Evolutionary conservation across 345 rosid genomes (phyloP).

Genomic region (Clausena lansium): DNA sequence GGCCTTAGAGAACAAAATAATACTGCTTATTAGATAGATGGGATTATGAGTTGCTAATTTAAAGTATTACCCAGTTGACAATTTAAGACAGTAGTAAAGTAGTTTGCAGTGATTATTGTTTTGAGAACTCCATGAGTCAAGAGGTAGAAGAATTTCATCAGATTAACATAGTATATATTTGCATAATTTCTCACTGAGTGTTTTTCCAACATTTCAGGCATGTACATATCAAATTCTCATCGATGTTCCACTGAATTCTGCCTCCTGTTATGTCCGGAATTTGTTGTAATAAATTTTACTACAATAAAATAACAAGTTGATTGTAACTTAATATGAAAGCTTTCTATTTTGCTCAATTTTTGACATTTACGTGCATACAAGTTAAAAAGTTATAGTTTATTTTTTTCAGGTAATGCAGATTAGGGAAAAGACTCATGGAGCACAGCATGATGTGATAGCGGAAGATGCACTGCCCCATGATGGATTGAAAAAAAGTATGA

Average conservation of each 20-base stretch:
- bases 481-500: slow-evolving; percentile 16
- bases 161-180: neutral
- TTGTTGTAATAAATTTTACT: slow-evolving; percentile 1
- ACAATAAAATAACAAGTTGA: neutral
- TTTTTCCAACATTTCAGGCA: neutral
- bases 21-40: neutral
- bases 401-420: slow-evolving; percentile 48
- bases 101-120: neutral
- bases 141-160: neutral
- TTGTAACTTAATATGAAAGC: neutral
- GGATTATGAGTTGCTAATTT: neutral
- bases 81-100: neutral
- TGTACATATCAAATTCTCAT: neutral
- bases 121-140: neutral
- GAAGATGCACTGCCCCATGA: slow-evolving; percentile 28
- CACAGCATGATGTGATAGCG: slow-evolving; percentile 29
- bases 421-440: slow-evolving; percentile 36
- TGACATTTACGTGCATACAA: slow-evolving; percentile 8
- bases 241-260: neutral
- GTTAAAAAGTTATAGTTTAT: slow-evolving; percentile 1
- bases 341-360: neutral
- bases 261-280: neutral
- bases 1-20: neutral
- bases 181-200: neutral
- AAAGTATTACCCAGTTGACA: neutral